Base-by-base conservation (phyloP, 495 filamentous ascomycete species). In the Penicillium roqueforti region DNA sequence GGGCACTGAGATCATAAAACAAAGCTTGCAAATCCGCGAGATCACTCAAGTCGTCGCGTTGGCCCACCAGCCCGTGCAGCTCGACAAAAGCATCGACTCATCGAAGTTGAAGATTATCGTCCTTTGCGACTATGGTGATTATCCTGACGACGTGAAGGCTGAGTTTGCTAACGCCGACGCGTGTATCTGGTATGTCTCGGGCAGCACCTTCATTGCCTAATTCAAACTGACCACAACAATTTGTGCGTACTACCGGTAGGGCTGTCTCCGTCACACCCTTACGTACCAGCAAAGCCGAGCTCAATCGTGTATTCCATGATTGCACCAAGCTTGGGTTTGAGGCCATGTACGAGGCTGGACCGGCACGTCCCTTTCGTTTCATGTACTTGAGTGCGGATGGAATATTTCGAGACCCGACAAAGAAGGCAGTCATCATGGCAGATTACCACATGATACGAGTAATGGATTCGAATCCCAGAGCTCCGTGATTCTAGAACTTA, bases 161-260 rank as follows among this genome's bases (percentile, higher is more conserved):
- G 63, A 80, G 45, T 50, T 81, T 7, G 55, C 66, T 2, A 72
- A 62, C 8, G 80, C 77, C 1, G 76, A 80, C 53, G 77, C 74
- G 0, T 81, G 78, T 56, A 80, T 83, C 31, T 83, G 78, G 77
- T 79, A 66, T 14, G 43, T 44, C 37, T 16, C 1, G 19, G 10
- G 14, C 14, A 3, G 26, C 8, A 11, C 13, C n/a, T 1, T 14
- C 3, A 1, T 28, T 44, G 42, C 16, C 29, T 20, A 28, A 20
- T 20, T 0, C n/a, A 43, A 10, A 25, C 39, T 43, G 20, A 34
- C 42, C 20, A 16, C 19, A 25, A 45, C 10, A 11, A 6, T 28
- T 18, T 23, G 2, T 18, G 6, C 13, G 28, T 3, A 18, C 8
- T 3, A 18, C 8, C 23, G 20, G 11, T 22, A 60, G 56, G 54